Base-by-base conservation (phyloP, 805 yeast genomes). In the Metschnikowia continentalis region DNA sequence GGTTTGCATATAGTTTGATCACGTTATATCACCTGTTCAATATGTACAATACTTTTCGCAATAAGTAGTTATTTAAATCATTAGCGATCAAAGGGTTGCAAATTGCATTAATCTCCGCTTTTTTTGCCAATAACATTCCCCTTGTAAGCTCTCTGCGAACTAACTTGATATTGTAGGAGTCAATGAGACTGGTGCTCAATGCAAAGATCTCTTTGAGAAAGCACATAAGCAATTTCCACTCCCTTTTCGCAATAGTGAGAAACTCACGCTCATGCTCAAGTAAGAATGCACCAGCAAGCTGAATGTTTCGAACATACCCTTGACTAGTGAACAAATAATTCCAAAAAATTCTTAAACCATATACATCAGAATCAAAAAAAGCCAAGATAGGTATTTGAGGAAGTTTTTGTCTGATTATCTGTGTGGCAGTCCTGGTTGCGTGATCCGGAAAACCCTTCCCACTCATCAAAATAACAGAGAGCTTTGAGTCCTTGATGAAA, bases 71-170 rank as follows among this genome's bases (percentile, higher is more conserved):
- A 39, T 54, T 50, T 32, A 54, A 47, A 26, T 36, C 42, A 23
- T 47, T 36, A 35, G 47, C 50, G 23, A 35, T 15, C 44, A 43
- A 32, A 7, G 54, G 51, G 20, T 52, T 46, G n/a, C 50, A 70
- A 35, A 68, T 63, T 23, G 71, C 67, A 57, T 75, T 79, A 81
- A 84, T 79, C 62, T 84, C 90, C 2, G 84, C 76, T 59, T 83
- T 83, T 48, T 71, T 71, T 47, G 70, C 66, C 35, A 83, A 62
- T 35, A 75, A 68, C 45, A 83, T 59, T 20, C 81, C 81, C 46
- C 85, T 64, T 48, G 81, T 83, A 2, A 81, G 59, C 61, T 84
- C 88, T 38, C 75, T 58, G 43, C 67, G 72, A n/a, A 54, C 42
- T 11, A 39, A 6, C 19, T 36, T 30, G 7, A 37, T 17, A 26